Conservation (phyloP, 2,329 filamentous ascomycete species). For the Bipolaris bicolor region DNA sequence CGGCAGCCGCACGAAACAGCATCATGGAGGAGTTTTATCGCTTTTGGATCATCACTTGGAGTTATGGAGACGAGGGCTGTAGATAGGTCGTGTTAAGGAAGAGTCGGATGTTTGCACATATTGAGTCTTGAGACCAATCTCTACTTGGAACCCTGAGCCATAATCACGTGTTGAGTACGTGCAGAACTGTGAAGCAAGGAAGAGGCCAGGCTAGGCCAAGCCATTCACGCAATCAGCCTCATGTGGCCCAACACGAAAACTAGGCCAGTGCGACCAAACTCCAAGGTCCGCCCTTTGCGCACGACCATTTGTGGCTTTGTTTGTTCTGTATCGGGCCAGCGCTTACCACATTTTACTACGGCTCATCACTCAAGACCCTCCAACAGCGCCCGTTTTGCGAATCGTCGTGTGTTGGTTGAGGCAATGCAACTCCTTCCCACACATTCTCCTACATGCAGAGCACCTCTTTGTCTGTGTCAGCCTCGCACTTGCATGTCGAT, state of each 20-base stretch:
- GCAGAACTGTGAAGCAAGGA: background rate
- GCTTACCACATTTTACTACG: background rate
- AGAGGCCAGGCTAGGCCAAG: background rate
- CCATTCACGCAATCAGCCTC: background rate
- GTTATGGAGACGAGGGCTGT: constrained; percentile 25
- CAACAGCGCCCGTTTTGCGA: too few relatives aligned
- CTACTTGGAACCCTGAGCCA: background rate
- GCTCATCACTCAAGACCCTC: too few relatives aligned
- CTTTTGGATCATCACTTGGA: constrained; percentile 26
- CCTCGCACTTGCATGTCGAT: constrained; percentile 17
- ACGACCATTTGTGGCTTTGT: constrained; percentile 3
- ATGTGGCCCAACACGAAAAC: background rate
- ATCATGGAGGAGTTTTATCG: constrained; percentile 29
- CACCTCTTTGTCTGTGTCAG: constrained; percentile 10
- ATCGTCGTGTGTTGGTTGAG: too few relatives aligned
- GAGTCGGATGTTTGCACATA: constrained; percentile 3
- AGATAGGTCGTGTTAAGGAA: constrained; percentile 17
- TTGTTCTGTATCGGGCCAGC: background rate
- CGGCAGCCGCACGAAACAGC: constrained; percentile 15
- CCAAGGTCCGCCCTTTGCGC: constrained; percentile 2
- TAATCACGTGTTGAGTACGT: background rate
- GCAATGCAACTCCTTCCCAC: background rate
- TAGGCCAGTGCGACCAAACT: background rate
- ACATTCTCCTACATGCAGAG: constrained; percentile 10
- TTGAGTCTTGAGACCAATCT: background rate